Conservation (phyloP, 352 stramenopile species). For the Phytophthora crassamura region DNA sequence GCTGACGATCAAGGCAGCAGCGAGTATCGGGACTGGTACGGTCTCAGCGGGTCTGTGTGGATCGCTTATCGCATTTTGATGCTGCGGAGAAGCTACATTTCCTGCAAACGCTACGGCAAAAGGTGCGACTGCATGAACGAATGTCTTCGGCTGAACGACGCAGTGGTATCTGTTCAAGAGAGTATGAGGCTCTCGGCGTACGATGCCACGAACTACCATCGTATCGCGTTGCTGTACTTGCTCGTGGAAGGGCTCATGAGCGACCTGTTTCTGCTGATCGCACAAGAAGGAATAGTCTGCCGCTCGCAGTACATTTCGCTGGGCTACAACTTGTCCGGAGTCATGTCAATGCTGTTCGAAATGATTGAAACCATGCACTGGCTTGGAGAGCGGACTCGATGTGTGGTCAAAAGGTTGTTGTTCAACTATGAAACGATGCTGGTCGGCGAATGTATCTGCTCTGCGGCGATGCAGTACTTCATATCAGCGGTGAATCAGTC, state of each 20-base stretch:
- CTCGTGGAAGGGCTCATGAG: slow-evolving; percentile 43
- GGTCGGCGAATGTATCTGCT: slow-evolving; percentile 36
- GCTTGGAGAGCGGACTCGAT: slow-evolving; percentile 21
- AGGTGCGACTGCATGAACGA: slow-evolving; percentile 33
- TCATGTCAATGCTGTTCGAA: slow-evolving; percentile 47
- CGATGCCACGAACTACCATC: slow-evolving; percentile 40
- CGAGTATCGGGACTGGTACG: slow-evolving; percentile 39
- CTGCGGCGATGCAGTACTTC: slow-evolving; percentile 35
- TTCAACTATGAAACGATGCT: slow-evolving; percentile 48
- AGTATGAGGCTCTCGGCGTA: slow-evolving; percentile 36
- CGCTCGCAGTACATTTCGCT: slow-evolving; percentile 44
- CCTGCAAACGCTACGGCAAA: slow-evolving; percentile 36
- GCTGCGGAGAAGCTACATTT: slow-evolving; percentile 35
- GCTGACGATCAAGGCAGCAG: slow-evolving; percentile 23
- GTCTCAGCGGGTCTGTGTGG: slow-evolving; percentile 20
- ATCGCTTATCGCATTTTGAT: slow-evolving; percentile 35
- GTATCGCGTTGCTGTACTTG: slow-evolving; percentile 32
- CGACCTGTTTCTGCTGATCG: slow-evolving; percentile 44
- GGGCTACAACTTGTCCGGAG: slow-evolving; percentile 42
- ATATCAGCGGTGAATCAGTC: slow-evolving; percentile 38
- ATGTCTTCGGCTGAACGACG: slow-evolving; percentile 28
- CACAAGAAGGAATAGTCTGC: slow-evolving; percentile 33
- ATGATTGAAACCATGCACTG: slow-evolving; percentile 42
- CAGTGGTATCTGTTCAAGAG: slow-evolving; percentile 42
- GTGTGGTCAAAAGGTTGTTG: slow-evolving; percentile 33